Evolutionary conservation across 441 rosid species (phyloP).

Genomic region (Mallotus japonicus): DNA sequence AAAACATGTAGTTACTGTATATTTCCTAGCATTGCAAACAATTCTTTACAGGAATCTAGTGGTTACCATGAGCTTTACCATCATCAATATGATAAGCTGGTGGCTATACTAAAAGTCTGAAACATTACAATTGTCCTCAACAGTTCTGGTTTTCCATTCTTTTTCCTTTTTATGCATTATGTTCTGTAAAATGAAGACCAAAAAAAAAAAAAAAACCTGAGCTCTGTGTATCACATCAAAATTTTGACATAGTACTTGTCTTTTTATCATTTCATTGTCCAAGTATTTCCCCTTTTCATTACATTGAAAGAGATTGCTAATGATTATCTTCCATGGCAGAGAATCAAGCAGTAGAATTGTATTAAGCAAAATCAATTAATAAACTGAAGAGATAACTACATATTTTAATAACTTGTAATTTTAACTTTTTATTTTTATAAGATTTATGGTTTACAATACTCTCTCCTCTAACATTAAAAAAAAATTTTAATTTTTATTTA

Average conservation of each 20-base stretch:
- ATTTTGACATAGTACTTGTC: neutral
- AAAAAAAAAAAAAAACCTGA: neutral
- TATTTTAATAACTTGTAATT: too few relatives aligned
- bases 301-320: too few relatives aligned
- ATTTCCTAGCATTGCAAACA: neutral
- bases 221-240: neutral
- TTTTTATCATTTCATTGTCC: neutral
- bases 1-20: neutral
- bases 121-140: neutral
- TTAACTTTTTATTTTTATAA: too few relatives aligned
- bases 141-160: neutral
- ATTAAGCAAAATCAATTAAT: too few relatives aligned
- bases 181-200: slow-evolving; percentile 7
- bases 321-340: too few relatives aligned
- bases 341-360: too few relatives aligned
- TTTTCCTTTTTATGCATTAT: neutral
- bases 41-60: neutral
- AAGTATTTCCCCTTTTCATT: too few relatives aligned
- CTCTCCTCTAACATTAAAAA: too few relatives aligned
- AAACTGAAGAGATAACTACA: too few relatives aligned
- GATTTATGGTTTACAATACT: too few relatives aligned
- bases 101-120: neutral
- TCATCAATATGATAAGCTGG: neutral
- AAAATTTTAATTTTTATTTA: too few relatives aligned
- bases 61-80: neutral